Evolutionary conservation across 192 early-diverging fungal genomes (phyloP).

Genomic region (Gamsiella multidivaricata): DNA sequence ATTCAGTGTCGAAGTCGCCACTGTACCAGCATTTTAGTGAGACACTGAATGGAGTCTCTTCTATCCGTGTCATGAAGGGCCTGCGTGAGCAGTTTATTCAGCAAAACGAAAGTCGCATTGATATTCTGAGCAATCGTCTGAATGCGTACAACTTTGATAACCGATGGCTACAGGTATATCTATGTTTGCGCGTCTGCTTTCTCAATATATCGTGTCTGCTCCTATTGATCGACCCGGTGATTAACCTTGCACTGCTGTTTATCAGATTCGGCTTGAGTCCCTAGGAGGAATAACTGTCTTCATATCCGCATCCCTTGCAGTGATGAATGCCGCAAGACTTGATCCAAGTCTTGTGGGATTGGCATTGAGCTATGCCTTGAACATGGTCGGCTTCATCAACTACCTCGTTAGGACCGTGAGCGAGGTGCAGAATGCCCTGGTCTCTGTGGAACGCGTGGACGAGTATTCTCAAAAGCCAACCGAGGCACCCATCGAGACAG

Average conservation of each 20-base stretch:
- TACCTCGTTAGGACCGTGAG: conserved; percentile 77
- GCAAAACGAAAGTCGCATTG: conserved; percentile 15
- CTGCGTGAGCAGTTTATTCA: conserved; percentile 32
- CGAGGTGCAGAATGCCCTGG: conserved; percentile 81
- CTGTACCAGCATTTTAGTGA: conserved; percentile 81
- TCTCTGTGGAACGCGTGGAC: conserved; percentile 82
- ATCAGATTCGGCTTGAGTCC: conserved; percentile 62
- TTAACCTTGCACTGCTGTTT: too few species aligned
- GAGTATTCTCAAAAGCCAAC: conserved; percentile 83
- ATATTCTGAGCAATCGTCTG: conserved; percentile 10
- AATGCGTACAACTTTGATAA: conserved; percentile 61
- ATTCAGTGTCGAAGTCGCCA: conserved; percentile 82
- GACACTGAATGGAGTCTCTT: conserved; percentile 66
- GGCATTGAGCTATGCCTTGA: conserved; percentile 73
- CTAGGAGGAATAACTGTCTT: conserved; percentile 78
- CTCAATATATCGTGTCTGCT: too few species aligned
- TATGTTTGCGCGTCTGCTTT: too few species aligned
- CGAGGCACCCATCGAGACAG: conserved; percentile 82
- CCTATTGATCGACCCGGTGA: too few species aligned
- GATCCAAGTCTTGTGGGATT: conserved; percentile 80
- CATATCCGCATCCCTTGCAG: conserved; percentile 75
- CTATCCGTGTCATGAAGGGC: conserved; percentile 76
- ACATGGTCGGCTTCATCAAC: conserved; percentile 50
- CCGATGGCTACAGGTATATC: conserved; percentile 72
- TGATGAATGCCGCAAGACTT: conserved; percentile 63